Base-by-base conservation (phyloP, 257 asterid species). In the Nyctanthes arbortristis region DNA sequence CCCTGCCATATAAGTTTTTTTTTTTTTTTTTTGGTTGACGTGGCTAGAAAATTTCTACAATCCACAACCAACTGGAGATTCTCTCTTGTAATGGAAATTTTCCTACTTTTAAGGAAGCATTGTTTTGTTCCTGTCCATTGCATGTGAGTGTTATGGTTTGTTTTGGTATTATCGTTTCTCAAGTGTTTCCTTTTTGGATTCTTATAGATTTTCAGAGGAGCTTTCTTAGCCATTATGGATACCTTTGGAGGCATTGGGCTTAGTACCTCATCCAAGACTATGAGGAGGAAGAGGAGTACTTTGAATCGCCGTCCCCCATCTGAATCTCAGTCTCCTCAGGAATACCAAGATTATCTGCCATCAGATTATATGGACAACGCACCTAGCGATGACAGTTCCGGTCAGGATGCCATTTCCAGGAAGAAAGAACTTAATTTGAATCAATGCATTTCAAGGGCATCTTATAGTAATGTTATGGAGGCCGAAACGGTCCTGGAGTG, bases 251-350 rank as follows among this genome's bases (percentile, higher is more conserved):
- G 73, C 60, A 28, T 68, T 10, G 80, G 74, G 63, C 30, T 77
- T 54, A 78, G 71, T 76, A 70, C 77, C 57, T 7, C 40, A 2
- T 47, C 77, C 49, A 78, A 57, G 69, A 60, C 80, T 68, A 73
- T 69, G 52, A 84, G 83, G 70, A 88, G 71, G 70, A 85, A 79
- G 87, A 74, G 97, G 68, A 90, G 89, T 77, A 75, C 74, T 57
- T 81, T 87, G 63, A 67, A 34, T 56, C 96, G 89, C 7, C 88
- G 81, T 12, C 89, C 90, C 40, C 74, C 33, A 43, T 73, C 73
- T 68, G 93, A 84, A 60, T 76, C 80, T 3, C 89, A 79, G 65
- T 78, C 74, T 62, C 84, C 68, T 54, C 81, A 73, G 68, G 87
- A 73, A 63, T 71, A 72, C 70, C 75, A 25, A 37, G 89, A 84